A percentile compares a stretch with the other conserved stretches of the same genome.
phyloP scores from a whole-genome alignment of 31 red algal genomes.

The Odonthalia washingtoniensis region DNA sequence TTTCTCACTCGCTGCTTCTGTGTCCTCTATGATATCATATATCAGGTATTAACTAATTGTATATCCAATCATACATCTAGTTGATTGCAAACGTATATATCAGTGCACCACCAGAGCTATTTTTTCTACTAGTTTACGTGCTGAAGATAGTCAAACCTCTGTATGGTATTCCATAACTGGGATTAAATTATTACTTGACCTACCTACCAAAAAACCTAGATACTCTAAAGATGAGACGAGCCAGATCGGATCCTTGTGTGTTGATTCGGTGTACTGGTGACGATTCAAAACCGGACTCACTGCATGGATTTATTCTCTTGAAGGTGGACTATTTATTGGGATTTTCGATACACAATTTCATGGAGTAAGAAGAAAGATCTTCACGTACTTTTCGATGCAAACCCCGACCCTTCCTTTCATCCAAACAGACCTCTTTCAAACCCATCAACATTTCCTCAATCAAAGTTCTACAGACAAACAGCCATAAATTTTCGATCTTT shows the following conservation, averaged over 20 bases:
- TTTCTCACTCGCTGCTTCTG: background rate
- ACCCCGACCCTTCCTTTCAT: no score
- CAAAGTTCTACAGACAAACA: background rate
- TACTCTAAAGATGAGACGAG: no score
- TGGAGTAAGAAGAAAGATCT: conserved; percentile 7
- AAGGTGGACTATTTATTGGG: background rate
- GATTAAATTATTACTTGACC: conserved; percentile 10
- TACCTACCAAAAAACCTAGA: background rate
- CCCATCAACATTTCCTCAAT: background rate
- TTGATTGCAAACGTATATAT: background rate
- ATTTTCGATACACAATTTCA: background rate
- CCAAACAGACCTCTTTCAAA: background rate
- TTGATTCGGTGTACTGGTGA: background rate
- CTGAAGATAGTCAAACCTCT: conserved; percentile 20
- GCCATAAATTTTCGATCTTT: background rate
- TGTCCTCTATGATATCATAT: background rate
- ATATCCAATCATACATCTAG: background rate
- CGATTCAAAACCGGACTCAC: no score
- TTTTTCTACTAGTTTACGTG: background rate
- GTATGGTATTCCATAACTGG: conserved; percentile 37
- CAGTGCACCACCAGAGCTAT: conserved; percentile 1
- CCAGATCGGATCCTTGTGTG: conserved; percentile 5
- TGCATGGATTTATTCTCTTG: background rate
- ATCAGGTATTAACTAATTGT: background rate
- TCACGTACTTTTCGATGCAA: background rate